phyloP scores from a whole-genome alignment of 192 early-diverging fungal genomes.

The Umbelopsis sp. region DNA sequence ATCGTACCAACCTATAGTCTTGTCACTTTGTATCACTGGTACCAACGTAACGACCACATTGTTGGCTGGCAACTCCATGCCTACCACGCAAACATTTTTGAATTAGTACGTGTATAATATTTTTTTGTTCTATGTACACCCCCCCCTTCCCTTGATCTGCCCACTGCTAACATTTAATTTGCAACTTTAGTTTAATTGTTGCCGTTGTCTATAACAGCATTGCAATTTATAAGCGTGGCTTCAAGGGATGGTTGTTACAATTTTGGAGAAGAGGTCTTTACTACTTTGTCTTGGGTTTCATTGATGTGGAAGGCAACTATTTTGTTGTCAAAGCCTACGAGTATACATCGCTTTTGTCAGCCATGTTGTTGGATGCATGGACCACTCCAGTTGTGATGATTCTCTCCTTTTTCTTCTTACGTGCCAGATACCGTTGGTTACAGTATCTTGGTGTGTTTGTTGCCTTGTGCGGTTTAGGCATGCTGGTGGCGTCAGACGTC shows the following conservation, averaged over 20 bases:
- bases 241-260: constrained; percentile 48
- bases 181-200: constrained; percentile 48
- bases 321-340: constrained; percentile 78
- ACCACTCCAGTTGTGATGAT: constrained; percentile 74
- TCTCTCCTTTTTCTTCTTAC: constrained; percentile 67
- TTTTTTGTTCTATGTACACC: constrained; percentile 25
- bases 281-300: constrained; percentile 62
- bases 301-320: constrained; percentile 84
- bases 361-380: constrained; percentile 81
- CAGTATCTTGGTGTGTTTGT: constrained; percentile 74
- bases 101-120: constrained; percentile 53
- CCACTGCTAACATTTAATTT: constrained; percentile 24
- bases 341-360: constrained; percentile 76
- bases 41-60: constrained; percentile 71
- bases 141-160: constrained; percentile 46
- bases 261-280: constrained; percentile 44
- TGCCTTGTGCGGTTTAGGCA: constrained; percentile 68
- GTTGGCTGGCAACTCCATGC: constrained; percentile 56
- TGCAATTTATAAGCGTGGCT: constrained; percentile 54
- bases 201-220: constrained; percentile 59
- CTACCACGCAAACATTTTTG: constrained; percentile 75
- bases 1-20: constrained; percentile 35
- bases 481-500: constrained; percentile 70
- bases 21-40: constrained; percentile 77
- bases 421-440: constrained; percentile 61